phyloP scores from a whole-genome alignment of 805 yeast species.

The Metschnikowia peoriensis region DNA sequence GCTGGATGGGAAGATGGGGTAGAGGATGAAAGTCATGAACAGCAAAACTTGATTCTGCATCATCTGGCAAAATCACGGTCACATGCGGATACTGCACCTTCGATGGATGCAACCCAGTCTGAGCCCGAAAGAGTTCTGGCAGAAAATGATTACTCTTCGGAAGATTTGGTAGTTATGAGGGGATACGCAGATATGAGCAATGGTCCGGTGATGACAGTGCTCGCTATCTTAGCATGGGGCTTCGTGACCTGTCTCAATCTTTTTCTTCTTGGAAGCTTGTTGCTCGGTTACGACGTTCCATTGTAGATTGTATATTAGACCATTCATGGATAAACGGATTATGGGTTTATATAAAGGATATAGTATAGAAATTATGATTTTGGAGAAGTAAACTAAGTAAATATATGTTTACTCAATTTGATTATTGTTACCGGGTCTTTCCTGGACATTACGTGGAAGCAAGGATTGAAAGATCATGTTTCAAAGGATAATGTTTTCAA shows the following conservation, averaged over 20 bases:
- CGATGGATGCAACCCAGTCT: not conserved
- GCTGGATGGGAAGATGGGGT: slow-evolving; percentile 39
- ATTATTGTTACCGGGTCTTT: too few relatives aligned
- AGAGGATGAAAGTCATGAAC: slow-evolving; percentile 23
- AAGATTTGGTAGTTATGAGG: slow-evolving; percentile 23
- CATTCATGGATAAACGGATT: not conserved
- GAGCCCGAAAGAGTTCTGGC: slow-evolving; percentile 12
- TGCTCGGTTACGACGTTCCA: slow-evolving; percentile 52
- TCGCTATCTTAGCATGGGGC: slow-evolving; percentile 65
- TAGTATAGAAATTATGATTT: not conserved
- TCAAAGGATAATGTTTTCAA: too few relatives aligned
- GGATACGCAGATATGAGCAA: slow-evolving; percentile 68
- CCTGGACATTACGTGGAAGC: not conserved
- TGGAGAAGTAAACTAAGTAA: too few relatives aligned
- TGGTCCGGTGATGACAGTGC: slow-evolving; percentile 49
- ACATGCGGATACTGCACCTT: slow-evolving; percentile 3
- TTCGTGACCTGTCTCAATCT: slow-evolving; percentile 69
- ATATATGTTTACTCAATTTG: too few relatives aligned
- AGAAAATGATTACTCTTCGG: slow-evolving; percentile 16
- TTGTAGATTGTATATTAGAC: slow-evolving; percentile 25
- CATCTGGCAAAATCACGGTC: slow-evolving; percentile 8
- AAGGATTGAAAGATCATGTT: too few relatives aligned
- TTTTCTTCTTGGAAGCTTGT: slow-evolving; percentile 57
- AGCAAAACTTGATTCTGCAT: slow-evolving; percentile 14
- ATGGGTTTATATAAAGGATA: slow-evolving; percentile 1